These are phyloP conservation scores for Bruguiera gymnorhiza DNA, from an alignment of 345 rosid genomes.

Conservation along the genomic window DNA sequence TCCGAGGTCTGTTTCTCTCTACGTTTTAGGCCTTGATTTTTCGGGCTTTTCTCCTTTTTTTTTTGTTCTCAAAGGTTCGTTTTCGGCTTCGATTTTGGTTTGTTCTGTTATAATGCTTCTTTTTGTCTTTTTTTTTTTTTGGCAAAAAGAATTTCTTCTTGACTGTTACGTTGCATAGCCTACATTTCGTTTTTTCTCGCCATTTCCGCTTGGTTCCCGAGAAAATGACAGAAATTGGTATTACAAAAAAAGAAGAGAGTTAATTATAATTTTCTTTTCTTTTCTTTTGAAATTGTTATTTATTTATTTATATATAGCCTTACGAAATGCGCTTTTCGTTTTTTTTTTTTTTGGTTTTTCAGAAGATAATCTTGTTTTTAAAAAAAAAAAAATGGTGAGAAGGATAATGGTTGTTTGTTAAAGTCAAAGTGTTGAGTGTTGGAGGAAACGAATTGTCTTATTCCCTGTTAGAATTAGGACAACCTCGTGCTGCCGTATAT, in stretches of 20 bases:
- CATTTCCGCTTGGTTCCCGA: constrained; percentile 17
- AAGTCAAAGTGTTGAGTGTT: too few species aligned
- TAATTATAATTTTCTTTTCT: neutral
- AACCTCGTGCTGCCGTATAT: too few species aligned
- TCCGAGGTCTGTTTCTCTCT: neutral
- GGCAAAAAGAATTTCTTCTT: too few species aligned
- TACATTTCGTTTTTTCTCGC: neutral
- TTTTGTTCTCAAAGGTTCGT: neutral
- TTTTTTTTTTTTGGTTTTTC: too few species aligned
- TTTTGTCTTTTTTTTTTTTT: neutral
- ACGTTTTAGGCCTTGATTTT: neutral
- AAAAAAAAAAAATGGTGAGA: too few species aligned
- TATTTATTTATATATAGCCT: neutral
- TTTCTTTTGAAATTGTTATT: neutral
- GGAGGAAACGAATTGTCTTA: too few species aligned
- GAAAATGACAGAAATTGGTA: constrained; percentile 17
- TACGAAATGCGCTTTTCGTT: too few species aligned
- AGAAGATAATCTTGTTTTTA: too few species aligned
- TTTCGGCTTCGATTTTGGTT: neutral
- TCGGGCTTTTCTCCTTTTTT: neutral
- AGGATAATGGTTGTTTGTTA: too few species aligned
- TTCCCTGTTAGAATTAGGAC: too few species aligned
- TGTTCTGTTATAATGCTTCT: neutral
- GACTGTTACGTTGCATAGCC: neutral
- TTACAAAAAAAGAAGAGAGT: too few species aligned